Evolutionary conservation across 2,329 filamentous ascomycete species (phyloP).

Genomic region (Cordyceps farinosa): DNA sequence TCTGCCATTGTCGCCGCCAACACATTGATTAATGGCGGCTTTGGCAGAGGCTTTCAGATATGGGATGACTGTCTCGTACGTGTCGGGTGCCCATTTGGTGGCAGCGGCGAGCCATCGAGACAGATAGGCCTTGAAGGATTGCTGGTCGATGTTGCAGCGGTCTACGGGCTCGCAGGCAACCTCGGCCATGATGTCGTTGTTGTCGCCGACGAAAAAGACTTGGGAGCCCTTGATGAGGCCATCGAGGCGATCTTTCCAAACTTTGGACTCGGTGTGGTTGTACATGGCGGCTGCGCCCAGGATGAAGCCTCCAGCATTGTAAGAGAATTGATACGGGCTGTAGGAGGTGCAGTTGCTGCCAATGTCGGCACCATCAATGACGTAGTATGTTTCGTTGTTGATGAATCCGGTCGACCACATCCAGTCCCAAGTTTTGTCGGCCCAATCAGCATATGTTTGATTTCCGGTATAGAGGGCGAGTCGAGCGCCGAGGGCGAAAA

Average conservation of each 20-base stretch:
- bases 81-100: slow-evolving; percentile 62
- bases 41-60: slow-evolving; percentile 53
- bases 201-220: slow-evolving; percentile 51
- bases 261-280: slow-evolving; percentile 51
- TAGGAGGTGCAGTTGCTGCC: slow-evolving; percentile 54
- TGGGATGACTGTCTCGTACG: slow-evolving; percentile 49
- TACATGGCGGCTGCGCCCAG: slow-evolving; percentile 66
- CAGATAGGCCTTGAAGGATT: slow-evolving; percentile 62
- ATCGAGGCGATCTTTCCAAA: slow-evolving; percentile 58
- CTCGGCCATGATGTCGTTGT: slow-evolving; percentile 60
- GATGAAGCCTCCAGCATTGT: slow-evolving; percentile 65
- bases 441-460: slow-evolving; percentile 73
- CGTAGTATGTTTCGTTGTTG: slow-evolving; percentile 49
- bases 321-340: slow-evolving; percentile 63
- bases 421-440: slow-evolving; percentile 70
- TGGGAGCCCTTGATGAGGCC: slow-evolving; percentile 51
- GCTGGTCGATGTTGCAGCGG: slow-evolving; percentile 59
- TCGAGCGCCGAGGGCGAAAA: slow-evolving; percentile 62
- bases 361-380: slow-evolving; percentile 61
- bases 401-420: slow-evolving; percentile 56
- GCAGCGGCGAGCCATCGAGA: slow-evolving; percentile 59
- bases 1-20: slow-evolving; percentile 51
- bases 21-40: slow-evolving; percentile 55
- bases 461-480: slow-evolving; percentile 76
- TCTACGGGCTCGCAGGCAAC: slow-evolving; percentile 60